Evolutionary conservation across 2,329 filamentous ascomycete species (phyloP), one percentile per base, ranked within the genome.

Genomic region (Pseudocercospora macadamiae): DNA sequence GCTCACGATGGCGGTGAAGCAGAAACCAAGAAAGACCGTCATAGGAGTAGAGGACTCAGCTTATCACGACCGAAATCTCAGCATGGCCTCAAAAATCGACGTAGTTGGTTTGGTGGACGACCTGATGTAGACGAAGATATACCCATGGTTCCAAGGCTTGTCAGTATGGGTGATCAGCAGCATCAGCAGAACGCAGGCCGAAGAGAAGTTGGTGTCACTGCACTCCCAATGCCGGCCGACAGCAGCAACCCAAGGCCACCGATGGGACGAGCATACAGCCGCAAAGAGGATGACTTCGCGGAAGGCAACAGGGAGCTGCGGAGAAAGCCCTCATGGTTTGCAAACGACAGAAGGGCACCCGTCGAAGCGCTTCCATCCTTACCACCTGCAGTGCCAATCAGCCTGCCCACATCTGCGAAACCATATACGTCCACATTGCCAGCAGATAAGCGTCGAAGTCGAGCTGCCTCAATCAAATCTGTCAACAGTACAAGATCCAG

Each of bases 71-170:
- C 57, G 16, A 60, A 59, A 19, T 59, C 61, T 12, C 34, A 26
- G 42, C 44, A 59, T 49, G 36, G 48, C 45, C 55, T 18, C 42
- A 65, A 52, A 32, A 64, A 62, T 28, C 65, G 67, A 8, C 64
- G 63, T 49, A 69, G 67, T 57, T 67, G 65, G 65, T 68, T 69
- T 44, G 67, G 66, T 14, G 66, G 61, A 10, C 56, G 48, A 12
- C 60, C 61, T 4, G 63, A 61, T 36, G 58, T 39, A 8, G 60
- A 64, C 12, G 57, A 66, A 23, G 62, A 64, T 53, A 54, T 65
- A 12, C 66, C 66, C 12, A 54, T 60, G 9, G 57, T 67, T 37
- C 67, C 67, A 23, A 57, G 57, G 34, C 32, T 66, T 26, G 59
- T 55, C 12, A 53, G 32, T 28, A 39, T 21, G 6, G 45, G 57